phyloP scores from a whole-genome alignment of 2,329 filamentous ascomycete genomes.

The Aspergillus brunneoviolaceus region DNA sequence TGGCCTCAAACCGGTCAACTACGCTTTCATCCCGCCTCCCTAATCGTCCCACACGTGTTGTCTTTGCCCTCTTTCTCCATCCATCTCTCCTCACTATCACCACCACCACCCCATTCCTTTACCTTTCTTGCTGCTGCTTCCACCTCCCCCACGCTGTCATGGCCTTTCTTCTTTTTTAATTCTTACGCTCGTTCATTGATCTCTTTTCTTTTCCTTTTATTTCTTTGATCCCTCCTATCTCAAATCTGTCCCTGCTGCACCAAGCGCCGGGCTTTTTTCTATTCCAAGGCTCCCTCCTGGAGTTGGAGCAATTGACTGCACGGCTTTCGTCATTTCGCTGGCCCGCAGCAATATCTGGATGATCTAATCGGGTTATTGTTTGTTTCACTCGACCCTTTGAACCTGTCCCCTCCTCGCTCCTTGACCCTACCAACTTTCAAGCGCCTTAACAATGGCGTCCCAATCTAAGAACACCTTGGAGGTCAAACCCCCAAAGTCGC shows the following conservation, averaged over 20 bases:
- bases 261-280: slow-evolving; percentile 10
- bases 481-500: slow-evolving; percentile 36
- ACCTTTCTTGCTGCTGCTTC: slow-evolving; percentile 17
- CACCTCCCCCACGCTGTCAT: slow-evolving; percentile 30
- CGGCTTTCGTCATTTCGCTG: slow-evolving; percentile 9
- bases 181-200: slow-evolving; percentile 39
- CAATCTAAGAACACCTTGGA: slow-evolving; percentile 37
- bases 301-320: slow-evolving; percentile 19
- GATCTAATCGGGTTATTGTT: slow-evolving; percentile 5
- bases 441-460: slow-evolving; percentile 25
- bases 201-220: slow-evolving; percentile 13
- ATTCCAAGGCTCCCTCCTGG: slow-evolving; percentile 15
- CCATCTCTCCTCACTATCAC: slow-evolving; percentile 3
- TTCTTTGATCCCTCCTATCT: slow-evolving; percentile 7
- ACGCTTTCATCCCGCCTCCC: slow-evolving; percentile 33
- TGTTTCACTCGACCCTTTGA: slow-evolving; percentile 11
- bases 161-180: slow-evolving; percentile 31
- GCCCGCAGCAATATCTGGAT: slow-evolving; percentile 10
- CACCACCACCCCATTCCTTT: slow-evolving; percentile 18
- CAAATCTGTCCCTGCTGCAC: slow-evolving; percentile 4
- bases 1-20: slow-evolving; percentile 34
- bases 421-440: slow-evolving; percentile 9
- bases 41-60: slow-evolving; percentile 28
- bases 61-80: slow-evolving; percentile 14
- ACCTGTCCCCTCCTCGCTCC: slow-evolving; percentile 5